Base-by-base conservation (phyloP, 2,329 filamentous ascomycete genomes). In the Trichoderma simmonsii region DNA sequence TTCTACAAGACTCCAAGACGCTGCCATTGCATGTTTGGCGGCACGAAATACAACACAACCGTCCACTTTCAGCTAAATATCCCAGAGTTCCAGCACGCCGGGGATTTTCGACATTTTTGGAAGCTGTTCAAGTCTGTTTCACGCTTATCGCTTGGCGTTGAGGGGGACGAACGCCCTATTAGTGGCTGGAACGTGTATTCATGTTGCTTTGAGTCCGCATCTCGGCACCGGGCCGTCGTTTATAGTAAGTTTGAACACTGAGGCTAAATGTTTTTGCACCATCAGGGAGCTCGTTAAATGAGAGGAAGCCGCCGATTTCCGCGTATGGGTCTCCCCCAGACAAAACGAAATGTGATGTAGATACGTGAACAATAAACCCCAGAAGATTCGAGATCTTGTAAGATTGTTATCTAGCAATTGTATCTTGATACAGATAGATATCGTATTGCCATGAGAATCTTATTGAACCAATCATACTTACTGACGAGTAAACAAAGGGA, bases 111-210 rank as follows among this genome's bases (percentile, higher is more conserved):
- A 68, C 65, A 7, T 11, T 32, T 68, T 68, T 57, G 51, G 65
- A 68, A 68, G 65, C 65, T 68, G 65, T 60, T 18, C 7, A 24
- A 15, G 43, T 12, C 26, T 11, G 24, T 68, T 48, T 32, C 56
- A 48, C 54, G 65, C 65, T 68, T 60, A 68, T 68, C 65, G 54
- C 65, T 68, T 68, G 65, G 65, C 65, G 59, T 48, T 59, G 65
- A 68, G 54, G 65, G 21, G 65, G 28, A 21, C 9, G 34, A 15
- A 43, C 30, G 26, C 34, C 34, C 11, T 21, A 24, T 18, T 6
- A 21, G 6, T 60, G 18, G 54, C 11, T 7, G 32, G 21, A 30
- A 57, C 4, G 7, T 48, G 8, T 14, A 64, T 21, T 64, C 24
- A 21, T 11, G 3, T 12, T 36, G 51, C 11, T 36, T 6, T 48